phyloP scores from a whole-genome alignment of 164 flowering plant species.

The Vitis cinerea region DNA sequence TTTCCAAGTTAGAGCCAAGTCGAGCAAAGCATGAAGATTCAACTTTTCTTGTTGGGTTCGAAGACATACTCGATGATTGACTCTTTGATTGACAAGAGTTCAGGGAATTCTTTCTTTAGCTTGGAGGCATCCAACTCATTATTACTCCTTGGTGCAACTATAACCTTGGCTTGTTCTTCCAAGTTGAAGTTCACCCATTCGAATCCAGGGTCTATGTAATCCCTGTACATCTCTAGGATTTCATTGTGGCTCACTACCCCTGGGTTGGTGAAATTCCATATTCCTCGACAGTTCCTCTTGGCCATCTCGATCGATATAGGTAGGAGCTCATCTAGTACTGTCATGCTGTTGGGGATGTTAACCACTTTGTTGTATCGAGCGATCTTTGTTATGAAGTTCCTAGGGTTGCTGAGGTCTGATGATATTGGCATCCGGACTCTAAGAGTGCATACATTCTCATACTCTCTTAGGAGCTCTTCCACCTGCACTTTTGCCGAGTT shows the following conservation, averaged over 20 bases:
- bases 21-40: not conserved
- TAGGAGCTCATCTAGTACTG: slow-evolving; percentile 29
- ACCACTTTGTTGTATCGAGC: slow-evolving; percentile 24
- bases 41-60: slow-evolving; percentile 25
- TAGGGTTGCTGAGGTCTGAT: slow-evolving; percentile 23
- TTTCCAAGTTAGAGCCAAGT: too few relatives aligned
- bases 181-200: slow-evolving; percentile 21
- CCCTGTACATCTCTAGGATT: slow-evolving; percentile 24
- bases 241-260: slow-evolving; percentile 31
- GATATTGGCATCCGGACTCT: slow-evolving; percentile 30
- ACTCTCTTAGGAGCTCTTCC: slow-evolving; percentile 19
- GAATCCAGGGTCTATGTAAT: slow-evolving; percentile 20
- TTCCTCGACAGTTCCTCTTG: slow-evolving; percentile 19
- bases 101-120: slow-evolving; percentile 26
- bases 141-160: slow-evolving; percentile 27
- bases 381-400: slow-evolving; percentile 27
- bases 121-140: slow-evolving; percentile 25
- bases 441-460: slow-evolving; percentile 25
- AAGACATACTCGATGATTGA: slow-evolving; percentile 25
- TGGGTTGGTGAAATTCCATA: slow-evolving; percentile 35
- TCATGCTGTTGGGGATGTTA: slow-evolving; percentile 33
- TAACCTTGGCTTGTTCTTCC: slow-evolving; percentile 28
- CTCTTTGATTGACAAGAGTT: slow-evolving; percentile 23
- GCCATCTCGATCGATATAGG: slow-evolving; percentile 32
- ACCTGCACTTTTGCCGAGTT: slow-evolving; percentile 12